Percentiles rank a stretch among this genome's conserved stretches.
Evolutionary conservation across 257 asterid genomes (phyloP).

Genomic region (Ocimum tenuiflorum): DNA sequence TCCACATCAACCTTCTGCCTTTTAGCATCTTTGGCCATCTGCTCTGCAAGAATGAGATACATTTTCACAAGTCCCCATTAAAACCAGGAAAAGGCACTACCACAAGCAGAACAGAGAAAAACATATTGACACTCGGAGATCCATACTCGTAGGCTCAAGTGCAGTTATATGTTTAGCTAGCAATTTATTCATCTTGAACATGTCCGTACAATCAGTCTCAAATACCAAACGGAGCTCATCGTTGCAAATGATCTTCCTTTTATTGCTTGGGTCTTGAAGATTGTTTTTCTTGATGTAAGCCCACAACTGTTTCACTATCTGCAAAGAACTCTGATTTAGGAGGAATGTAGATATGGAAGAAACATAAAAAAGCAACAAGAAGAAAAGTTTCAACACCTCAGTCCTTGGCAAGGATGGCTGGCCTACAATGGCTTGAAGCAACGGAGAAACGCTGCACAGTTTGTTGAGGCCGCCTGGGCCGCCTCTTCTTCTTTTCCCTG

Average conservation of each 20-base stretch:
- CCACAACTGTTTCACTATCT: slow-evolving; percentile 81
- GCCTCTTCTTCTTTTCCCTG: slow-evolving; percentile 60
- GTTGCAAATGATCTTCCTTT: slow-evolving; percentile 65
- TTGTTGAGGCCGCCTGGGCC: slow-evolving; percentile 97
- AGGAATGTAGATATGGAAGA: neutral
- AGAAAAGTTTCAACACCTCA: slow-evolving; percentile 43
- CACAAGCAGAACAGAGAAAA: neutral
- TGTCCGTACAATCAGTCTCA: slow-evolving; percentile 71
- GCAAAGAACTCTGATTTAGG: slow-evolving; percentile 19
- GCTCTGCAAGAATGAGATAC: slow-evolving; percentile 36
- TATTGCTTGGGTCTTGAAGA: slow-evolving; percentile 71
- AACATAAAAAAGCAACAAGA: slow-evolving; percentile 2
- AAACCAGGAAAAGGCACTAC: neutral
- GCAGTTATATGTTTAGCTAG: slow-evolving; percentile 70
- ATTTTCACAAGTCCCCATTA: neutral
- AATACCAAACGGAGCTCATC: slow-evolving; percentile 63
- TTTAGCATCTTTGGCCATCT: slow-evolving; percentile 41
- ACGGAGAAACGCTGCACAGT: slow-evolving; percentile 88
- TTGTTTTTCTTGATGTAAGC: slow-evolving; percentile 69
- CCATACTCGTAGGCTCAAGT: slow-evolving; percentile 67
- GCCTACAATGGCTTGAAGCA: slow-evolving; percentile 84
- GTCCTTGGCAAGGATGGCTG: slow-evolving; percentile 90
- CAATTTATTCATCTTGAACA: slow-evolving; percentile 89
- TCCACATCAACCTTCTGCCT: slow-evolving; percentile 43
- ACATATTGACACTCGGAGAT: neutral